These are phyloP conservation scores for Speleostelium caveatum DNA, from an alignment of 78 protist species.

Conservation along the genomic window DNA sequence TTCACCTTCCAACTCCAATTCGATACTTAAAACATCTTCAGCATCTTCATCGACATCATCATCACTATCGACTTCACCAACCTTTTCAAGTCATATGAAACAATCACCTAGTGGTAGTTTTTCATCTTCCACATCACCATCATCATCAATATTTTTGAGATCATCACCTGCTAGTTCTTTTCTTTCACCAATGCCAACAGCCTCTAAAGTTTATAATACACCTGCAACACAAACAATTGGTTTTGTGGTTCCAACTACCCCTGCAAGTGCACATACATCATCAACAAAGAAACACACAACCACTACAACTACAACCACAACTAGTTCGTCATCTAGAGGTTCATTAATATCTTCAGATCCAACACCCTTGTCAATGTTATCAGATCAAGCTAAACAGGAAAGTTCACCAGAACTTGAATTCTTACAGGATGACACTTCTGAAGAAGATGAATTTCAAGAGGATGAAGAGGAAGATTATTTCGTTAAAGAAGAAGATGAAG, in stretches of 20 bases:
- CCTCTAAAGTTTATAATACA: background rate
- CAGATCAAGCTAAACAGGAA: background rate
- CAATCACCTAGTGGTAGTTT: background rate
- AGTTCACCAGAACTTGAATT: background rate
- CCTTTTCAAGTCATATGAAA: background rate
- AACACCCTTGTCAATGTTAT: background rate
- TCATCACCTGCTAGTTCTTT: conserved; percentile 20
- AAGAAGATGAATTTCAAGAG: conserved; percentile 1
- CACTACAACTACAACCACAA: background rate
- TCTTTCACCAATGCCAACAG: background rate
- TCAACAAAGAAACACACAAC: background rate
- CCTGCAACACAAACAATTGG: conserved; percentile 37
- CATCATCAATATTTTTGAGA: background rate
- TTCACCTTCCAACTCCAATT: too few relatives aligned
- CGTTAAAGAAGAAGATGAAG: background rate
- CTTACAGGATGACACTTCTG: conserved; percentile 13
- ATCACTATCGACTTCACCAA: background rate
- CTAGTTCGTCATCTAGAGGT: background rate
- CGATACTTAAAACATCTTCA: too few relatives aligned
- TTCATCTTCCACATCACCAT: conserved; percentile 6
- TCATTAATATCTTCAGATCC: background rate
- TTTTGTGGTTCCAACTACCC: conserved; percentile 7
- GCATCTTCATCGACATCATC: background rate
- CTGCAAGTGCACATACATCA: background rate
- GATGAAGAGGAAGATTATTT: background rate